Evolutionary conservation across 257 asterid genomes (phyloP).

Genomic region (Przewalskia tangutica): DNA sequence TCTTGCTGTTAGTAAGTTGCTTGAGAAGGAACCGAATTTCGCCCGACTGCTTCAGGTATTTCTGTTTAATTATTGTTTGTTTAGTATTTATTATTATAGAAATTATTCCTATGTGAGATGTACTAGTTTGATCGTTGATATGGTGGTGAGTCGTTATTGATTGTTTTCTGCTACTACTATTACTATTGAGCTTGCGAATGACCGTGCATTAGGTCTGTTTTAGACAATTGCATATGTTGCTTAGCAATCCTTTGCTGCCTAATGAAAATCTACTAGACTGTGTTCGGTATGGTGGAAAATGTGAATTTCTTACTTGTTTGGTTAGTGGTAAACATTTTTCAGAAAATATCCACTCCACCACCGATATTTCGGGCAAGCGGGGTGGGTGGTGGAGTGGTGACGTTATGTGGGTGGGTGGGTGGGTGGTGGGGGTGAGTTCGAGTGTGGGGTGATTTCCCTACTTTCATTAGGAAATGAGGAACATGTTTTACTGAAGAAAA

Average conservation of each 20-base stretch:
- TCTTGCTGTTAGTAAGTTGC: slow-evolving; percentile 68
- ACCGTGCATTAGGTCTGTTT: background rate
- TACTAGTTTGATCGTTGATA: background rate
- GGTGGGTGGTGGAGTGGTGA: too few species aligned
- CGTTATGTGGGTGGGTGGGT: too few species aligned
- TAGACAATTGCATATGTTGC: background rate
- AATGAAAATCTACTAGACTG: background rate
- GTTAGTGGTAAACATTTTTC: too few species aligned
- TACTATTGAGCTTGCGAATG: background rate
- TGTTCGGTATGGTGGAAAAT: too few species aligned
- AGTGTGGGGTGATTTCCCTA: too few species aligned
- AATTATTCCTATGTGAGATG: background rate
- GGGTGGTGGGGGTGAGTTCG: too few species aligned
- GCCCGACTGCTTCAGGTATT: slow-evolving; percentile 77
- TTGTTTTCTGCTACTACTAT: background rate
- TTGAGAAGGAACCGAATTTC: slow-evolving; percentile 50
- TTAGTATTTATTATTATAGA: background rate
- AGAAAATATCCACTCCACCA: too few species aligned
- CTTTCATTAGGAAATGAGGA: too few species aligned
- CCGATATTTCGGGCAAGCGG: too few species aligned
- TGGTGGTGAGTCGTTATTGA: background rate
- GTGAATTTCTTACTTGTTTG: too few species aligned
- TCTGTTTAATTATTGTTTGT: background rate
- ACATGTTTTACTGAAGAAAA: too few species aligned
- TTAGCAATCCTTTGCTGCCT: background rate